Base-by-base conservation (phyloP, 2,329 filamentous ascomycete genomes). In the Sphaerulina musiva region DNA sequence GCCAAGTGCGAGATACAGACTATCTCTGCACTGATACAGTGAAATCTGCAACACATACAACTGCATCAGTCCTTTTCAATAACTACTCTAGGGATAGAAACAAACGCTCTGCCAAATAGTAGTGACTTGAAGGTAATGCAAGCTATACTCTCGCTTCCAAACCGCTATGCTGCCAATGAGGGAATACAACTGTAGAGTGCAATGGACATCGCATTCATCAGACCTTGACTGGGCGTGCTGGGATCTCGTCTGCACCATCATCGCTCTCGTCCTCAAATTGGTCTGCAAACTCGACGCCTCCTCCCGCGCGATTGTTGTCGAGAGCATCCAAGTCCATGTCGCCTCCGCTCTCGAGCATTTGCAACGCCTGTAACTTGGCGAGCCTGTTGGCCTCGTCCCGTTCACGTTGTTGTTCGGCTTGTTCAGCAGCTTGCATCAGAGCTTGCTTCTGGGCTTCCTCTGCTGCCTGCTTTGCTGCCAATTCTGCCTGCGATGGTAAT, bases 281-380 rank as follows among this genome's bases (percentile, higher is more conserved):
- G 26, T 45, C 54, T 1, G 44, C 42, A 20, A 51, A 51, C 34
- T 36, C 43, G 23, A 40, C 44, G 36, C 31, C 26, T 6, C 49
- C 59, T 29, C 58, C 54, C n/a, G 51, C 55, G 32, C 55, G 39
- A 32, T 45, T 40, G 32, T 36, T 48, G 45, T 46, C 48, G 6
- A 51, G 48, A 7, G 39, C 44, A 20, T 50, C 52, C n/a, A 51
- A 54, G 43, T 39, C 48, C 48, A 54, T 57, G 17, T 56, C 53
- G 36, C 43, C 55, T 20, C 44, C 49, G 34, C 47, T 26, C 20
- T 62, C 58, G 20, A 69, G 57, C 63, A 65, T 63, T 42, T 64
- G 59, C 31, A 70, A 58, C 7, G 63, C 67, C 40, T 68, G 64
- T 26, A 71, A 57, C 56, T 70, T 70, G 8, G 69, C 69, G 3